These are phyloP conservation scores for Penstemon barbatus DNA, from an alignment of 257 asterid genomes.

Conservation along the genomic window DNA sequence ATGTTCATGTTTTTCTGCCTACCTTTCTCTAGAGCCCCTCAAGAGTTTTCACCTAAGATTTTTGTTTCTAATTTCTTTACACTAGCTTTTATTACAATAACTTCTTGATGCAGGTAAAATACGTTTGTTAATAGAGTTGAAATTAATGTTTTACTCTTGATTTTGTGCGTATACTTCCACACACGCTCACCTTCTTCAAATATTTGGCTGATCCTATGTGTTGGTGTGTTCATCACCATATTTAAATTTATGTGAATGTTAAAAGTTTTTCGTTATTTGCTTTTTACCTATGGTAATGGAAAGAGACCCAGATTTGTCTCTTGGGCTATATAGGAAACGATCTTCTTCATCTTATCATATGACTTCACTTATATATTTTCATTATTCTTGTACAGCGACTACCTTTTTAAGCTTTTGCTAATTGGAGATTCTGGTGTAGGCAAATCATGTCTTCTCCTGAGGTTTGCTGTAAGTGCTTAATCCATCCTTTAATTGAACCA, in stretches of 20 bases:
- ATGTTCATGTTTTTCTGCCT: not conserved
- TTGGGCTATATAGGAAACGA: constrained; percentile 13
- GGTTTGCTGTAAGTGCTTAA: constrained; percentile 69
- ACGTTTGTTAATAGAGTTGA: not conserved
- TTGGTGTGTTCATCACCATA: not conserved
- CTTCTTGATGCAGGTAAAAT: not conserved
- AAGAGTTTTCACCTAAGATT: not conserved
- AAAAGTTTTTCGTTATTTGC: not conserved
- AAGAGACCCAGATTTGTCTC: constrained; percentile 2
- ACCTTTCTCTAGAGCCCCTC: not conserved
- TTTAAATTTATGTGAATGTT: not conserved
- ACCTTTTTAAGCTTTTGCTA: constrained; percentile 73
- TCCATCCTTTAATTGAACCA: not conserved
- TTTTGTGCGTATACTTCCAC: not conserved
- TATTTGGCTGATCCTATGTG: not conserved
- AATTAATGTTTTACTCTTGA: not conserved
- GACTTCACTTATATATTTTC: constrained; percentile 15
- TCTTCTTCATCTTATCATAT: constrained; percentile 17
- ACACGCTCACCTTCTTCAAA: not conserved
- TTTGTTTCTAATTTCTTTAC: not conserved
- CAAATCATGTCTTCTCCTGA: constrained; percentile 71
- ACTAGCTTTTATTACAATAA: not conserved
- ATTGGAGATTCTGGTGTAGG: constrained; percentile 83
- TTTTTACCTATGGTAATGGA: constrained; percentile 13
- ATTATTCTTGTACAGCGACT: constrained; percentile 48